Conservation (phyloP, 306 rosid species). For the Comarum palustre region DNA sequence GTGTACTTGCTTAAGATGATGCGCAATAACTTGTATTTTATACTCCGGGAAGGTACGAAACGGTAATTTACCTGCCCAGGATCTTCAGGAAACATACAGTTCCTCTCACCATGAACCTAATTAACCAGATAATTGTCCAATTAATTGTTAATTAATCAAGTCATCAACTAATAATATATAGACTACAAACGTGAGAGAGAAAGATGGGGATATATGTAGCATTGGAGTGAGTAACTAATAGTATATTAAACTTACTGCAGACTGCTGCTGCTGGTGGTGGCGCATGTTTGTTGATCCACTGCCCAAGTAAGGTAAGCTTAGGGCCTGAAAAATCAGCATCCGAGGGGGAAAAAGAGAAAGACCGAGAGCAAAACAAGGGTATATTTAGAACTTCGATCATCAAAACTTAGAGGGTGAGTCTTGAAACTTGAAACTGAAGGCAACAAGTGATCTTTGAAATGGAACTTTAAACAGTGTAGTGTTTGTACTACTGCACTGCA, state of each 20-base stretch:
- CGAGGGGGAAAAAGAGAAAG: conserved; percentile 8
- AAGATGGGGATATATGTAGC: no score
- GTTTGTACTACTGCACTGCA: neutral
- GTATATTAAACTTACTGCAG: conserved; percentile 51
- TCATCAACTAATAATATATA: no score
- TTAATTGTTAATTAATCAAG: no score
- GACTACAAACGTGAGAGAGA: no score
- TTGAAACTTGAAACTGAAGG: conserved; percentile 17
- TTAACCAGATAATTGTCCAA: no score
- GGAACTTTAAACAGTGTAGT: conserved; percentile 40
- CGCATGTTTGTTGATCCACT: conserved; percentile 59
- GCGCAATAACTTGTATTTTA: neutral
- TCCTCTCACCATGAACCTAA: no score
- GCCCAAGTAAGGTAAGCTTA: conserved; percentile 87
- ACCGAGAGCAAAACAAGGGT: neutral
- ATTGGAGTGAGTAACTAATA: neutral
- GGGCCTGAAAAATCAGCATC: conserved; percentile 59
- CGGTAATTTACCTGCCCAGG: no score
- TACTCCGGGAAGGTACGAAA: neutral
- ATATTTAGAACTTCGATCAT: conserved; percentile 34
- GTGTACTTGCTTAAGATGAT: neutral
- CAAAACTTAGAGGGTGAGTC: neutral
- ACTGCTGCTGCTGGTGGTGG: conserved; percentile 44
- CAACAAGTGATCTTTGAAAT: conserved; percentile 26
- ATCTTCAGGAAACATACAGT: no score